These are phyloP conservation scores for Lindgomyces ingoldianus DNA, from an alignment of 495 filamentous ascomycete species.

Conservation along the genomic window DNA sequence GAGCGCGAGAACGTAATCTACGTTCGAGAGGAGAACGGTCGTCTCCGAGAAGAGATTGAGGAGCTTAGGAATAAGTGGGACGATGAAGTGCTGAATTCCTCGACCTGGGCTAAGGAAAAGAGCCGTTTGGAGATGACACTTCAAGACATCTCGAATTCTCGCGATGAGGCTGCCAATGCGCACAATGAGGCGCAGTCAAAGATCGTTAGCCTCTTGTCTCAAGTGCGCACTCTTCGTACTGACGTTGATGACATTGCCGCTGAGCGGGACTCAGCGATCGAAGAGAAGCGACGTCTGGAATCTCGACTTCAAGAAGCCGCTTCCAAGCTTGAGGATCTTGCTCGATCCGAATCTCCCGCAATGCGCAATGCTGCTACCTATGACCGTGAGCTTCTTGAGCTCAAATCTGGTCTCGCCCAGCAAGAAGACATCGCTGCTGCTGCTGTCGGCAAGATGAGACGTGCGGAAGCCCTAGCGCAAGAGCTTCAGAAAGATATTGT, in stretches of 20 bases:
- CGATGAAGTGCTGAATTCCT: slow-evolving; percentile 95
- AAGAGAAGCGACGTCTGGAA: slow-evolving; percentile 90
- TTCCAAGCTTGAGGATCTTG: slow-evolving; percentile 87
- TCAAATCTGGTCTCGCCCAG: slow-evolving; percentile 86
- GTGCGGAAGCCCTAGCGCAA: slow-evolving; percentile 80
- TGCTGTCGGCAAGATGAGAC: slow-evolving; percentile 96
- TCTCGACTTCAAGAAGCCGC: slow-evolving; percentile 83
- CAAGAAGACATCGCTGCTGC: slow-evolving; percentile 92
- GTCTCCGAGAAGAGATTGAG: slow-evolving; percentile 90
- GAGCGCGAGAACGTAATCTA: slow-evolving; percentile 82
- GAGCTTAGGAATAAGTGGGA: slow-evolving; percentile 97
- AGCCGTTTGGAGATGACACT: slow-evolving; percentile 85
- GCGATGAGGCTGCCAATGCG: slow-evolving; percentile 88
- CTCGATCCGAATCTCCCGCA: slow-evolving; percentile 81
- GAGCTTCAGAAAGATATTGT: slow-evolving; percentile 95
- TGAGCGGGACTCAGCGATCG: slow-evolving; percentile 80
- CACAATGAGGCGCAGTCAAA: slow-evolving; percentile 94
- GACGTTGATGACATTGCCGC: slow-evolving; percentile 81
- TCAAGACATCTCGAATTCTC: slow-evolving; percentile 82
- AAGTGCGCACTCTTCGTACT: slow-evolving; percentile 81
- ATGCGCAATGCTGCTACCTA: slow-evolving; percentile 89
- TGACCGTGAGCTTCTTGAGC: slow-evolving; percentile 85
- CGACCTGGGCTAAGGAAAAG: slow-evolving; percentile 98
- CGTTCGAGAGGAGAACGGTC: slow-evolving; percentile 59
- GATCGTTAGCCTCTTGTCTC: slow-evolving; percentile 86